A percentile compares a stretch with the other conserved stretches of the same genome.
phyloP scores from a whole-genome alignment of 2,329 filamentous ascomycete species.

The Chaetomium sp. region DNA sequence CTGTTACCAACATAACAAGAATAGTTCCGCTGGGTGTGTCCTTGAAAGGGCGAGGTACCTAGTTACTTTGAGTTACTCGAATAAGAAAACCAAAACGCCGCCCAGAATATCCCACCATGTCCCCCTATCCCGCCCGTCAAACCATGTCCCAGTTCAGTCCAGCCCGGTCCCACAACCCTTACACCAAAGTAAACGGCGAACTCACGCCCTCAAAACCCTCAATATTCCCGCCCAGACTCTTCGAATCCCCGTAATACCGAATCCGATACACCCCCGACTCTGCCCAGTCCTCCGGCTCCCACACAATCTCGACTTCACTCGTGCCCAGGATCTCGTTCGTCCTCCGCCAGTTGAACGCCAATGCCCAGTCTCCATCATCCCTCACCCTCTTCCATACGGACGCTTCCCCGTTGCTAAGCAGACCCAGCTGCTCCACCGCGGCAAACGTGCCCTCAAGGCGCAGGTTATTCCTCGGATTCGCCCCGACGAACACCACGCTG shows the following conservation, averaged over 20 bases:
- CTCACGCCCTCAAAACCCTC: conserved; percentile 70
- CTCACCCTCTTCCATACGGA: conserved; percentile 65
- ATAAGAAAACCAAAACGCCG: conserved; percentile 5
- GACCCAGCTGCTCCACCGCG: conserved; percentile 66
- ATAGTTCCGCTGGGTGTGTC: not conserved
- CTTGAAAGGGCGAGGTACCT: not conserved
- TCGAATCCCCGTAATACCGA: conserved; percentile 83
- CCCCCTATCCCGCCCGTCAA: not conserved
- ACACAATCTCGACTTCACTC: conserved; percentile 76
- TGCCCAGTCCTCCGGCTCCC: conserved; percentile 70
- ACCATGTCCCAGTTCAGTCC: not conserved
- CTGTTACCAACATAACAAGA: not conserved
- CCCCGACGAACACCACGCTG: conserved; percentile 73
- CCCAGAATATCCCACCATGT: not conserved
- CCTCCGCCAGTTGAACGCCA: conserved; percentile 79
- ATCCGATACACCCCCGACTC: conserved; percentile 72
- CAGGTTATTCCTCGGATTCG: conserved; percentile 88
- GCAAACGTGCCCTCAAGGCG: conserved; percentile 76
- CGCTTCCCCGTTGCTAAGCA: conserved; percentile 38
- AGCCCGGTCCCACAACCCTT: not conserved
- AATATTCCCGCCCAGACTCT: conserved; percentile 63
- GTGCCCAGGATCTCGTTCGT: conserved; percentile 69
- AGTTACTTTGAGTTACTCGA: not conserved
- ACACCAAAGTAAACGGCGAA: conserved; percentile 51
- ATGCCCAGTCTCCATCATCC: conserved; percentile 79